Conservation (phyloP, 108 stramenopile genomes). For the Cyclotella sp. region DNA sequence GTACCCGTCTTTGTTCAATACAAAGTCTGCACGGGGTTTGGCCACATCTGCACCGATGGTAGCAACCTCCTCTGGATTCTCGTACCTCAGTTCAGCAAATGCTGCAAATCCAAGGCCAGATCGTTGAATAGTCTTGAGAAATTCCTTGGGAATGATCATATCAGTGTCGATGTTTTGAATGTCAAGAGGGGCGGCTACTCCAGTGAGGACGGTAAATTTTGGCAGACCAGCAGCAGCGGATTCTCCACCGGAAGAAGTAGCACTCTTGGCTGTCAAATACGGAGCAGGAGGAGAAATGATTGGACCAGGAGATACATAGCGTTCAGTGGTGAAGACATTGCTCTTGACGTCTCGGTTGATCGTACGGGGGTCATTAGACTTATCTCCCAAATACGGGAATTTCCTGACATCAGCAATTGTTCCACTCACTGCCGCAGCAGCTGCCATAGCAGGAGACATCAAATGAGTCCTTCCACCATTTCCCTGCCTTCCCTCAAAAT, state of each 20-base stretch:
- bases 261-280: constrained; percentile 53
- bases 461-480: constrained; percentile 93
- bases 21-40: constrained; percentile 71
- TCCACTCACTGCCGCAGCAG: constrained; percentile 88
- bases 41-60: constrained; percentile 86
- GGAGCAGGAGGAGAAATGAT: constrained; percentile 81
- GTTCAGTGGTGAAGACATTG: constrained; percentile 76
- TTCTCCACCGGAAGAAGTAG: constrained; percentile 18
- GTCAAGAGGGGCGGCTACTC: constrained; percentile 89
- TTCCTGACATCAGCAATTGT: constrained; percentile 87
- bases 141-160: constrained; percentile 97
- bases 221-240: constrained; percentile 76
- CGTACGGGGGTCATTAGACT: constrained; percentile 67
- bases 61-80: constrained; percentile 89
- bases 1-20: constrained; percentile 89
- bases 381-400: constrained; percentile 81
- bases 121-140: constrained; percentile 95
- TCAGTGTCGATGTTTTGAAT: constrained; percentile 96
- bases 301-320: constrained; percentile 64
- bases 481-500: constrained; percentile 97
- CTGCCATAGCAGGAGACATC: constrained; percentile 94
- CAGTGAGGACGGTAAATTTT: constrained; percentile 74
- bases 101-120: constrained; percentile 92
- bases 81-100: constrained; percentile 91
- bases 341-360: constrained; percentile 38